Percentiles rank a stretch among this genome's conserved stretches.
Evolutionary conservation across 169 alveolate genomes (phyloP).

Genomic region (Fabrea salina): DNA sequence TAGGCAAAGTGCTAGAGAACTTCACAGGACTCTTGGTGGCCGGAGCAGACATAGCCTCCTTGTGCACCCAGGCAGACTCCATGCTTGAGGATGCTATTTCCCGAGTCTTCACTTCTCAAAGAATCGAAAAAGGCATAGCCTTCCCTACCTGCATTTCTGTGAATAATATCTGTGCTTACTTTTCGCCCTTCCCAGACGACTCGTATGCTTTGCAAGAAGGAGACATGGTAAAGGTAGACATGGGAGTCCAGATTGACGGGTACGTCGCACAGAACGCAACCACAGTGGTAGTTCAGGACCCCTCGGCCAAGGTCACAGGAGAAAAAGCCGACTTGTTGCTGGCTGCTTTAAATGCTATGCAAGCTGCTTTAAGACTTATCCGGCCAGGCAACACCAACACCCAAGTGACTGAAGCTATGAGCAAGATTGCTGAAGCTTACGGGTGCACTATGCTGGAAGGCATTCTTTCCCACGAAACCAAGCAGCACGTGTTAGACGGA

Average conservation of each 20-base stretch:
- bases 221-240: slow-evolving; percentile 90
- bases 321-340: slow-evolving; percentile 77
- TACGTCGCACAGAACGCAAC: slow-evolving; percentile 87
- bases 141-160: slow-evolving; percentile 96
- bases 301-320: slow-evolving; percentile 58
- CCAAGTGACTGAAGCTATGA: slow-evolving; percentile 88
- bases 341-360: slow-evolving; percentile 92
- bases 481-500: slow-evolving; percentile 94
- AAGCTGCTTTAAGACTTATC: slow-evolving; percentile 90
- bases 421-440: slow-evolving; percentile 86
- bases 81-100: slow-evolving; percentile 64
- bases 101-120: slow-evolving; percentile 51
- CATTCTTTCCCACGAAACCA: slow-evolving; percentile 91
- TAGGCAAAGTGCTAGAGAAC: slow-evolving; percentile 59
- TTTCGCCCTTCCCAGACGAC: slow-evolving; percentile 86
- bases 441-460: slow-evolving; percentile 90
- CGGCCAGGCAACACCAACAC: slow-evolving; percentile 88
- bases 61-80: slow-evolving; percentile 74
- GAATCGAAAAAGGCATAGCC: slow-evolving; percentile 94
- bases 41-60: slow-evolving; percentile 77
- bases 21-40: slow-evolving; percentile 58
- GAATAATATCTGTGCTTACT: slow-evolving; percentile 92
- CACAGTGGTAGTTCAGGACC: slow-evolving; percentile 78
- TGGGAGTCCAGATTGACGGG: slow-evolving; percentile 94
- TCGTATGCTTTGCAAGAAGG: slow-evolving; percentile 78